phyloP scores from a whole-genome alignment of 2,329 filamentous ascomycete species.

The Ceratocystis eucalypticola region DNA sequence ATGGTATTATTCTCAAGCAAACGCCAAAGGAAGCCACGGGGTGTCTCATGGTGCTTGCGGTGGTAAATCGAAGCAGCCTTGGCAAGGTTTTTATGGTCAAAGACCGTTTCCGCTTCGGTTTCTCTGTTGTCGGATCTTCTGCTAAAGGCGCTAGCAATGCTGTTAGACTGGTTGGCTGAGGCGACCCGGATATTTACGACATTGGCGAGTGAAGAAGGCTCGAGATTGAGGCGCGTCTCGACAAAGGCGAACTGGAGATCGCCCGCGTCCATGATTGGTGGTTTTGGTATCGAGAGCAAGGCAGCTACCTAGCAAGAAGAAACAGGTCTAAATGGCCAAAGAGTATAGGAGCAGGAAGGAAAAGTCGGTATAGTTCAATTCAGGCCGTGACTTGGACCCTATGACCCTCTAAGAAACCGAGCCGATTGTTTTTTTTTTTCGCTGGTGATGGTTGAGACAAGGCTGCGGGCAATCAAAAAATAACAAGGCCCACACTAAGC shows the following conservation, averaged over 20 bases:
- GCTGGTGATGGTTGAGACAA: slow-evolving; percentile 16
- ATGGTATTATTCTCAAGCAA: slow-evolving; percentile 66
- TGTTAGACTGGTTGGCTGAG: slow-evolving; percentile 32
- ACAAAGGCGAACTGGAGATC: slow-evolving; percentile 61
- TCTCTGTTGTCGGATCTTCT: slow-evolving; percentile 19
- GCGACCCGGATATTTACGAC: slow-evolving; percentile 58
- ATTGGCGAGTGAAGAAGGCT: slow-evolving; percentile 54
- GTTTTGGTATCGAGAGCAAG: neutral
- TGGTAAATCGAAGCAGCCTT: slow-evolving; percentile 74
- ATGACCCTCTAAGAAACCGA: neutral
- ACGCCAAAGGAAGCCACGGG: slow-evolving; percentile 82
- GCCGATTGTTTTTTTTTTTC: neutral
- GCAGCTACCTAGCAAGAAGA: neutral
- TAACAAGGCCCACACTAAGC: slow-evolving; percentile 20
- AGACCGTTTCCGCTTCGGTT: slow-evolving; percentile 58
- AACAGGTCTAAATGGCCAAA: neutral
- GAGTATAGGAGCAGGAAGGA: neutral
- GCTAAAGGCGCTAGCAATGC: slow-evolving; percentile 24
- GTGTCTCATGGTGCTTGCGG: slow-evolving; percentile 58
- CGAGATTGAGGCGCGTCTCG: slow-evolving; percentile 74
- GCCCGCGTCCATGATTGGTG: slow-evolving; percentile 43
- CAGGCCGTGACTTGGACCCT: slow-evolving; percentile 2
- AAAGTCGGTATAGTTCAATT: neutral
- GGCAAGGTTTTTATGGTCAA: slow-evolving; percentile 60
- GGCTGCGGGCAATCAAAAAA: slow-evolving; percentile 16